Evolutionary conservation across 2,329 filamentous ascomycete species (phyloP).

Genomic region (Aspergillus persii): DNA sequence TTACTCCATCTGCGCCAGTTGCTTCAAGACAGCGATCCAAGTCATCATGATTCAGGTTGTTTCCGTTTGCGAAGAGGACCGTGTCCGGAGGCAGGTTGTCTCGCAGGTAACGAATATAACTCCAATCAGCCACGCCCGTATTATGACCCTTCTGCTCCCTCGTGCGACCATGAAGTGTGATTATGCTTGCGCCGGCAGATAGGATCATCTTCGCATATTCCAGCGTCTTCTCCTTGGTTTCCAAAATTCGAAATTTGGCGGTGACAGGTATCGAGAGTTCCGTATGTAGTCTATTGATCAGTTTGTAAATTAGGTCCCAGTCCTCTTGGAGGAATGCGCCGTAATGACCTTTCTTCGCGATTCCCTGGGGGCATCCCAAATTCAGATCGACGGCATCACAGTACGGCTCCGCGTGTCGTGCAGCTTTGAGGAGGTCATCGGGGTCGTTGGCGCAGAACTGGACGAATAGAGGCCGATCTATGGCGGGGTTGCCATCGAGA

Average conservation of each 20-base stretch:
- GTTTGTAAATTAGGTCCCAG: constrained; percentile 73
- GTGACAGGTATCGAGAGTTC: constrained; percentile 82
- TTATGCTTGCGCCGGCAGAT: constrained; percentile 81
- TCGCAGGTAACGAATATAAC: constrained; percentile 74
- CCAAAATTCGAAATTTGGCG: constrained; percentile 88
- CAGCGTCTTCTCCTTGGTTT: constrained; percentile 81
- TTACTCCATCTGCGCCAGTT: constrained; percentile 87
- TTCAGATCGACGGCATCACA: constrained; percentile 97
- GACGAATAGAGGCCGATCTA: constrained; percentile 88
- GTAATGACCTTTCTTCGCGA: constrained; percentile 86
- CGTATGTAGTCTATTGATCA: constrained; percentile 79
- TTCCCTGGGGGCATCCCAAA: constrained; percentile 92
- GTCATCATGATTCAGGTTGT: constrained; percentile 78
- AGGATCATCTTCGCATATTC: constrained; percentile 87
- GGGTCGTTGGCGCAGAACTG: constrained; percentile 74
- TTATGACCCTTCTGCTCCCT: constrained; percentile 95
- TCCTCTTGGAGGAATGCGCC: constrained; percentile 95
- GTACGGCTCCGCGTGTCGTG: constrained; percentile 73
- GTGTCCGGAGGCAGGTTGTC: constrained; percentile 81
- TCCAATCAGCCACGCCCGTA: constrained; percentile 91
- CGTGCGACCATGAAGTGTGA: constrained; percentile 85
- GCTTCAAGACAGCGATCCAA: constrained; percentile 72
- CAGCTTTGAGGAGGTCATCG: constrained; percentile 58
- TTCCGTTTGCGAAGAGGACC: constrained; percentile 95
- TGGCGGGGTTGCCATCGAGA: constrained; percentile 80